These are phyloP conservation scores for Aspergillus kassunensis DNA, from an alignment of 495 filamentous ascomycete species.

Conservation along the genomic window DNA sequence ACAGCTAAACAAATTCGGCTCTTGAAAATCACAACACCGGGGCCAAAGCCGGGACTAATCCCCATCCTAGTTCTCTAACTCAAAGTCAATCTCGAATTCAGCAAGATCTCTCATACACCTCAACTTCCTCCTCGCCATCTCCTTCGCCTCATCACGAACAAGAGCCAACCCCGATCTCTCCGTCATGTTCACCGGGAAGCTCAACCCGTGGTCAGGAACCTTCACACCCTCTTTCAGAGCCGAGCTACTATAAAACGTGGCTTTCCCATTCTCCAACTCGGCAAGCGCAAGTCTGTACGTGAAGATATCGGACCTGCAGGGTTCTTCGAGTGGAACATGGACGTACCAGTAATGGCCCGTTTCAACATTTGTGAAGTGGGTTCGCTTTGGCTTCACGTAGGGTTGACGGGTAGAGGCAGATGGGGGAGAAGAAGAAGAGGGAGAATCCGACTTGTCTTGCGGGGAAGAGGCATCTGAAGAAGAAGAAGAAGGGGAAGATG, in stretches of 20 bases:
- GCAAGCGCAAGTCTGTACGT: slow-evolving; percentile 2
- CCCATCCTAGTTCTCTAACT: neutral
- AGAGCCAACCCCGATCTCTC: neutral
- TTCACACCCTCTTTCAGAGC: neutral
- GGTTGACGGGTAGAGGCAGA: neutral
- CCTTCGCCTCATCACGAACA: neutral
- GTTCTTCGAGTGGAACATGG: neutral
- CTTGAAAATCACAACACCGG: too few species aligned
- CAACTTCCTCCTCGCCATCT: neutral
- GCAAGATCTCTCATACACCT: neutral
- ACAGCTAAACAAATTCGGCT: too few species aligned
- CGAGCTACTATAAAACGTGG: neutral
- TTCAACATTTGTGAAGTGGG: too few species aligned
- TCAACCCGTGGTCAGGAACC: neutral
- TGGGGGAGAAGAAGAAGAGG: too few species aligned
- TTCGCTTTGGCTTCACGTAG: too few species aligned
- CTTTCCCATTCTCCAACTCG: neutral
- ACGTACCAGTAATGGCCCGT: too few species aligned
- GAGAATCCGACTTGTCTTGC: too few species aligned
- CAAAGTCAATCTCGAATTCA: slow-evolving; percentile 1
- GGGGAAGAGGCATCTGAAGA: too few species aligned
- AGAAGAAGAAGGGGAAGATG: too few species aligned
- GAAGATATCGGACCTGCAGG: neutral
- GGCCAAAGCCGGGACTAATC: neutral
- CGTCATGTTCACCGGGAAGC: neutral